phyloP scores from a whole-genome alignment of 192 early-diverging fungal species.

The Coemansia sp. region DNA sequence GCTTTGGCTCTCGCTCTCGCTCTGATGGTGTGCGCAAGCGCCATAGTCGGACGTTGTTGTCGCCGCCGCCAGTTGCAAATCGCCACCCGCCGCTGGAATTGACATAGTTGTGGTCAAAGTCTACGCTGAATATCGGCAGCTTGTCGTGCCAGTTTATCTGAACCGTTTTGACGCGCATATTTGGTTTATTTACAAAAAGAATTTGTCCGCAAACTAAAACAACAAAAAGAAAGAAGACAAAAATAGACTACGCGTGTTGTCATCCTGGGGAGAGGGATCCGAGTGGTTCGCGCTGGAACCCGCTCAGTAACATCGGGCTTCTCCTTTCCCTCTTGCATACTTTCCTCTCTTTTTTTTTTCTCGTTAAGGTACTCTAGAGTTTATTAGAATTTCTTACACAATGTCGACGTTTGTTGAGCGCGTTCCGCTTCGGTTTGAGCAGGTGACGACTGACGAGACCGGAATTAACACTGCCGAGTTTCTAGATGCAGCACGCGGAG shows the following conservation, averaged over 20 bases:
- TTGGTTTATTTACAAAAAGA: not conserved
- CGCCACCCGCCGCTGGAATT: constrained; percentile 56
- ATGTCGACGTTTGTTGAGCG: constrained; percentile 60
- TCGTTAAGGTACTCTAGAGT: not conserved
- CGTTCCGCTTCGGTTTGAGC: constrained; percentile 66
- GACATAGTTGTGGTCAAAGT: constrained; percentile 73
- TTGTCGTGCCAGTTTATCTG: constrained; percentile 97
- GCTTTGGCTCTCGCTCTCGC: constrained; percentile 22
- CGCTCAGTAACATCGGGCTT: too few relatives aligned
- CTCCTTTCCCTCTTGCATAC: not conserved
- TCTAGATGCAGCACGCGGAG: constrained; percentile 76
- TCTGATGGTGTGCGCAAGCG: constrained; percentile 23
- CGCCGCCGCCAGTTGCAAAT: constrained; percentile 90
- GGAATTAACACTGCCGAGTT: constrained; percentile 75
- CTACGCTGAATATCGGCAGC: constrained; percentile 86
- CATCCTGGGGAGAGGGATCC: not conserved
- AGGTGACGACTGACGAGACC: constrained; percentile 67
- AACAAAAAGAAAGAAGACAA: not conserved
- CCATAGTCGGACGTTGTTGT: constrained; percentile 84
- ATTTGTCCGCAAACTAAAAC: not conserved
- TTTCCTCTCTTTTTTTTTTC: not conserved
- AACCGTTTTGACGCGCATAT: constrained; percentile 72
- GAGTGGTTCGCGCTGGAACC: not conserved
- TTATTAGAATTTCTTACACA: not conserved
- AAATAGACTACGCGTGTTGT: not conserved